These are phyloP conservation scores for Pyrrhoderma noxium DNA, from an alignment of 1,284 basidiomycete genomes.

Conservation along the genomic window DNA sequence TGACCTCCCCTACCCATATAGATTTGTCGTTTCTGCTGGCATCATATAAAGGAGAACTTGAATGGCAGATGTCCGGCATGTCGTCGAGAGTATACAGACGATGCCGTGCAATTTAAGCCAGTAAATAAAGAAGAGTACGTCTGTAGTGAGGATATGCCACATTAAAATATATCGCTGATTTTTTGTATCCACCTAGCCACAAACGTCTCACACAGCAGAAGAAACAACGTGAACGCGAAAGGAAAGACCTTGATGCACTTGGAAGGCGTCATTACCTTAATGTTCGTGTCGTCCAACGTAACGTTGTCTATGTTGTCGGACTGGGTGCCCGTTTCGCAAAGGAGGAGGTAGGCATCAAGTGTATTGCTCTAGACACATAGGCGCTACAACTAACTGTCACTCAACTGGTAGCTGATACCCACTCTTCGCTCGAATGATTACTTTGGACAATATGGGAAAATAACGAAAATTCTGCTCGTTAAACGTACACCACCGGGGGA, in stretches of 20 bases:
- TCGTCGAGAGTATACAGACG: conserved; percentile 88
- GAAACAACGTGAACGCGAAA: conserved; percentile 90
- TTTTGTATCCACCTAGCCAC: conserved; percentile 36
- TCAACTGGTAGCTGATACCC: conserved; percentile 67
- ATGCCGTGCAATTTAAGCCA: conserved; percentile 92
- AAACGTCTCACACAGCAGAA: conserved; percentile 95
- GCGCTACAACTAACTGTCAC: conserved; percentile 6
- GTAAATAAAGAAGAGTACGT: conserved; percentile 94
- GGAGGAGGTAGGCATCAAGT: conserved; percentile 73
- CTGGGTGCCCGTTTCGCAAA: conserved; percentile 86
- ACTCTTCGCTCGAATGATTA: conserved; percentile 94
- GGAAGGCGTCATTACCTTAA: conserved; percentile 88
- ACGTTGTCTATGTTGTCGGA: conserved; percentile 94
- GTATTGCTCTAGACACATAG: conserved; percentile 21
- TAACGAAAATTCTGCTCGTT: conserved; percentile 90
- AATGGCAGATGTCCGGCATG: conserved; percentile 98
- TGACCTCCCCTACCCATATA: conserved; percentile 28
- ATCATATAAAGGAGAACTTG: conserved; percentile 94
- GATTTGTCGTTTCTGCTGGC: conserved; percentile 99
- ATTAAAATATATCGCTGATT: conserved; percentile 6
- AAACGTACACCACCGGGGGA: conserved; percentile 79
- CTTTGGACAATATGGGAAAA: conserved; percentile 98
- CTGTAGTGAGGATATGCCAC: conserved; percentile 3
- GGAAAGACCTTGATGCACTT: conserved; percentile 89
- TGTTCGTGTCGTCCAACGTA: conserved; percentile 93